Percentiles rank a stretch among this genome's conserved stretches.
Evolutionary conservation across 257 asterid genomes (phyloP).

Genomic region (Capsicum baccatum): DNA sequence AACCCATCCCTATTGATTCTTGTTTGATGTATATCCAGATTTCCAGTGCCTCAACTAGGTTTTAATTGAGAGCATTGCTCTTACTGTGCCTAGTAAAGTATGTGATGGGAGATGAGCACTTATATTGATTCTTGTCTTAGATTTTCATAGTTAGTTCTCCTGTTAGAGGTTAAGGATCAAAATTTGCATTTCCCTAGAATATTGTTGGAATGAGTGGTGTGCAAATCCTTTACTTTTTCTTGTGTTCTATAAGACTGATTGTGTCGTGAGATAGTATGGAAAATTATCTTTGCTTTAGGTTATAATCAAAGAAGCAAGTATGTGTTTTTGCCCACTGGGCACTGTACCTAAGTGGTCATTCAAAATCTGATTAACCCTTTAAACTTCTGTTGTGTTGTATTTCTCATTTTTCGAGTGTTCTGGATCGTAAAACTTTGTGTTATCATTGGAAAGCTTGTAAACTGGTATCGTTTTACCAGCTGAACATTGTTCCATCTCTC

Average conservation of each 20-base stretch:
- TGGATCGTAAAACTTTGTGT: not conserved
- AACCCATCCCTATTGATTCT: conserved; percentile 20
- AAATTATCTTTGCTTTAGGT: not conserved
- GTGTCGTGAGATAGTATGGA: not conserved
- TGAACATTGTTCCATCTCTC: conserved; percentile 3
- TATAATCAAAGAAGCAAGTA: conserved; percentile 7
- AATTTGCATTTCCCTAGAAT: not conserved
- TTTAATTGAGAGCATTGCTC: conserved; percentile 10
- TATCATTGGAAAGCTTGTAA: not conserved
- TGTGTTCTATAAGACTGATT: not conserved
- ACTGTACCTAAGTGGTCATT: not conserved
- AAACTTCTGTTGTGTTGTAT: not conserved
- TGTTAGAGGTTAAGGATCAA: not conserved
- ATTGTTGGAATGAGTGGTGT: conserved; percentile 4
- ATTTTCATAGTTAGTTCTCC: not conserved
- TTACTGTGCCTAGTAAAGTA: not conserved
- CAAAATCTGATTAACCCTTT: not conserved
- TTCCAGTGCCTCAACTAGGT: conserved; percentile 8
- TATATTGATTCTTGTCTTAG: not conserved
- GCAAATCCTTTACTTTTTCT: conserved; percentile 15
- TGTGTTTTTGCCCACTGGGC: not conserved
- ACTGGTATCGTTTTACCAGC: not conserved
- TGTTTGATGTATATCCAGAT: conserved; percentile 11
- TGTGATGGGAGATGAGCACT: not conserved
- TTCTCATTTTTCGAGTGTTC: not conserved